Base-by-base conservation (phyloP, 2,329 filamentous ascomycete species). In the Massarina eburnea region DNA sequence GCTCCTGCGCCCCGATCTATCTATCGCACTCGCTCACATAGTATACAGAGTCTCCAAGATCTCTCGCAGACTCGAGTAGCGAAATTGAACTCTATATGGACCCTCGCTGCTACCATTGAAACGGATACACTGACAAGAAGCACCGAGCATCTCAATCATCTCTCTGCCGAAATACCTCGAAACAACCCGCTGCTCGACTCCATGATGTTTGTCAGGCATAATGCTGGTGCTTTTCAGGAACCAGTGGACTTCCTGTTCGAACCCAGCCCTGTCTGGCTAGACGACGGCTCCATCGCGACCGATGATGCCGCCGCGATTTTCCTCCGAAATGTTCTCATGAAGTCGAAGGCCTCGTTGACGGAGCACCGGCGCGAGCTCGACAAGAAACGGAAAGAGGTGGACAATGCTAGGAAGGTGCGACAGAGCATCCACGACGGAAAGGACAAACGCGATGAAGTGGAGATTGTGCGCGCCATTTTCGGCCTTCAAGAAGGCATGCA, bases 201-300 rank as follows among this genome's bases (percentile, higher is more conserved):
- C 17, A 89, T 96, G 80, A 99, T 99, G 94, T 99, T 96, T 70
- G 85, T 95, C 46, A 85, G 88, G 51, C 94, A 99, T 75, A 99
- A 99, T 64, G 84, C 88, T 58, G 81, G 82, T 19, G 75, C 80
- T 41, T 95, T 89, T 79, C 84, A 90, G 62, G 92, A 97, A 63
- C 94, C 94, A 1, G 62, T 81, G 1, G 87, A 96, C 71, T 88
- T 94, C 71, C 76, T 75, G 9, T 99, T 99, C 59, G 94, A 99
- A 70, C 88, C 94, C 1, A 96, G 91, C 66, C 92, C 94, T 0
- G 88, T 99, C 21, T 99, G 95, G 94, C 87, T 96, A 61, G 95
- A 99, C 60, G 91, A 96, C 59, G 88, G 87, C 47, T 73, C 80
- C 18, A 95, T 99, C 81, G 80, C 94, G 6, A 83, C 86, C 1